Evolutionary conservation across 106 monocot genomes (phyloP).

Genomic region (Dendrobium nobile): DNA sequence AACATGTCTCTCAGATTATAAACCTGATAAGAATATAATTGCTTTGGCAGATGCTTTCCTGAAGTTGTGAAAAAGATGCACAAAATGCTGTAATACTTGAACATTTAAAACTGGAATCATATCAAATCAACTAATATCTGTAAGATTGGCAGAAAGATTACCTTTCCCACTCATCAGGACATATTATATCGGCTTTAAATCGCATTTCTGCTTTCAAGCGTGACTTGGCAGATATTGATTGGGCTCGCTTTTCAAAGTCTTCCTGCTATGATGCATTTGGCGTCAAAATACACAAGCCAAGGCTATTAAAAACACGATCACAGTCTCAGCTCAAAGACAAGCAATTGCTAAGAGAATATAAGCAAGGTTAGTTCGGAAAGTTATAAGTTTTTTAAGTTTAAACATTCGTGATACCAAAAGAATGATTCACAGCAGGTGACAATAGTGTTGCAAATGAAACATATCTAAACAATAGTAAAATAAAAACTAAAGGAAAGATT

Average conservation of each 20-base stretch:
- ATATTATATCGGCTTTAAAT: slow-evolving; percentile 88
- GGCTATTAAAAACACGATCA: background rate
- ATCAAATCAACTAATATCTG: background rate
- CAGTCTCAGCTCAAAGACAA: background rate
- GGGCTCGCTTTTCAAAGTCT: slow-evolving; percentile 81
- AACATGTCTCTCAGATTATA: background rate
- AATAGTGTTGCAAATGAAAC: background rate
- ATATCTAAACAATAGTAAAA: background rate
- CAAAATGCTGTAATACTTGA: background rate
- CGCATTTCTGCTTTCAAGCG: slow-evolving; percentile 87
- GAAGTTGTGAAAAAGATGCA: background rate
- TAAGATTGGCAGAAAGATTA: slow-evolving; percentile 5
- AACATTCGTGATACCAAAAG: background rate
- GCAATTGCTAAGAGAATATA: background rate
- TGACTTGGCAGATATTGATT: slow-evolving; percentile 79
- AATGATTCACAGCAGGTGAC: background rate
- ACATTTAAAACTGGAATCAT: background rate
- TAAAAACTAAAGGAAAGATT: background rate
- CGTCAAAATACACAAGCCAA: background rate
- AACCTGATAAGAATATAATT: background rate
- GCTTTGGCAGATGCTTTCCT: background rate
- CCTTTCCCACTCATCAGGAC: slow-evolving; percentile 96
- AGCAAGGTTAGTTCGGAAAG: background rate
- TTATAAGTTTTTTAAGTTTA: background rate
- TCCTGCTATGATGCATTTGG: slow-evolving; percentile 40